phyloP scores from a whole-genome alignment of 2,329 filamentous ascomycete species.

The Cytospora chrysosperma region DNA sequence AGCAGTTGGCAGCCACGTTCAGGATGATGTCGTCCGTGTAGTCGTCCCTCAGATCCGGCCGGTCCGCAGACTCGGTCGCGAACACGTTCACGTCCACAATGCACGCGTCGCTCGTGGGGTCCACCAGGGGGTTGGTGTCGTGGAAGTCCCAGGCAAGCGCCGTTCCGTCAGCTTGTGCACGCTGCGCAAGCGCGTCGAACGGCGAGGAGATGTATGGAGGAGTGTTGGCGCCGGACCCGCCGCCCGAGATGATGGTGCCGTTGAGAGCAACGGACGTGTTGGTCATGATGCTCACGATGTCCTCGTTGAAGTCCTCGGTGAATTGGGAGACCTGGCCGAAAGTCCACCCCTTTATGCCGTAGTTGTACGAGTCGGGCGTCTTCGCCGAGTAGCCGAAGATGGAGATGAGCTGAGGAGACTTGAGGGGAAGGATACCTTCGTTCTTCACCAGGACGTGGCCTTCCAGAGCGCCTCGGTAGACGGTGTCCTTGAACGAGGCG shows the following conservation, averaged over 20 bases:
- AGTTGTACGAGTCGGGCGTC: conserved; percentile 43
- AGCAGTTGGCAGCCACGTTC: conserved; percentile 57
- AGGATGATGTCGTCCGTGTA: conserved; percentile 57
- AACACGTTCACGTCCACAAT: conserved; percentile 65
- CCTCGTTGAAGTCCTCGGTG: conserved; percentile 30
- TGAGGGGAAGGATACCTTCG: conserved; percentile 54
- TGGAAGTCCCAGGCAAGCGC: conserved; percentile 55
- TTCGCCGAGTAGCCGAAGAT: conserved; percentile 61
- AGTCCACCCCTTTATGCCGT: conserved; percentile 38
- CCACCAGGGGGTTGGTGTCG: conserved; percentile 45
- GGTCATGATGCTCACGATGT: conserved; percentile 31
- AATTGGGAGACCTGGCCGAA: conserved; percentile 40
- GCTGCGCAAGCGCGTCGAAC: conserved; percentile 49
- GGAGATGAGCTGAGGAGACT: conserved; percentile 50
- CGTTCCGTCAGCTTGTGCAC: conserved; percentile 51
- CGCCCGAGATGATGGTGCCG: conserved; percentile 45
- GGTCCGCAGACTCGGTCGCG: conserved; percentile 68
- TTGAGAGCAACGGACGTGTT: no score
- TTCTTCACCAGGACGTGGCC: conserved; percentile 67
- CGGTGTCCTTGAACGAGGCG: conserved; percentile 37
- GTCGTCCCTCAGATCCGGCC: conserved; percentile 63
- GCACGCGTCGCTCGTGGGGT: conserved; percentile 59
- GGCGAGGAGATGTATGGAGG: conserved; percentile 49
- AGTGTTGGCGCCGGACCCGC: conserved; percentile 44
- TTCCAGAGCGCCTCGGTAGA: conserved; percentile 58